Evolutionary conservation across 2,329 filamentous ascomycete genomes (phyloP), one percentile per base, ranked within the genome.

Genomic region (Fusarium sterilihyphosum): DNA sequence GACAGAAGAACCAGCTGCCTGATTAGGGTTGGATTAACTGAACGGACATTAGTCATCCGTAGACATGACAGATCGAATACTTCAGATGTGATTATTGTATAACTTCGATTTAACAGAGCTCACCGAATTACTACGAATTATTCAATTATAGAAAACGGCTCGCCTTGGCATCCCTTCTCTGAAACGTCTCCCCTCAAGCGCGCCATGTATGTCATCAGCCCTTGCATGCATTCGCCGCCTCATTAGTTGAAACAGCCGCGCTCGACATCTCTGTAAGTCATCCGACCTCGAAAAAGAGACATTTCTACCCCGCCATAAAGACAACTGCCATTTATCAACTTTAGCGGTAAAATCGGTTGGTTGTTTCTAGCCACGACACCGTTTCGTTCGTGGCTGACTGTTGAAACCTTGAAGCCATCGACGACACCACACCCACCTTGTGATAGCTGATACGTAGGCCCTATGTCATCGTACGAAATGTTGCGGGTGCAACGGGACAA

Each of bases 141-240:
- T 26, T 41, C 37, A 33, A 2, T 41, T 59, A 37, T n/a, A 18
- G 3, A 29, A 29, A 41, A 29, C 8, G 8, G 35, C 26, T 29
- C n/a, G 8, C 5, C 50, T 52, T 41, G 46, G 26, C 65, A 50
- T 54, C 37, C 41, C n/a, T 40, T 43, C 31, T 43, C 12, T 35
- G 29, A 47, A 53, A 47, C 65, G 17, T 53, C 49, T 29, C 41
- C 24, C 37, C 38, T n/a, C 41, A 56, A 44, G 35, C 43, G 41
- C 38, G 37, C 46, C 54, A 69, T 69, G 66, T 60, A 73, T 73
- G 65, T 67, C 65, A 73, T 61, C 56, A 13, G 13, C 70, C 46
- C 60, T 73, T 70, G 60, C 70, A 73, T 70, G 60, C 70, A 73
- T 57, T 26, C 41, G 14, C 22, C 57, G 38, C 44, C 64, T 46